A percentile compares a stretch with the other conserved stretches of the same genome.
phyloP scores from a whole-genome alignment of 73 alveolate genomes.

The Paramecium tetraurelia region DNA sequence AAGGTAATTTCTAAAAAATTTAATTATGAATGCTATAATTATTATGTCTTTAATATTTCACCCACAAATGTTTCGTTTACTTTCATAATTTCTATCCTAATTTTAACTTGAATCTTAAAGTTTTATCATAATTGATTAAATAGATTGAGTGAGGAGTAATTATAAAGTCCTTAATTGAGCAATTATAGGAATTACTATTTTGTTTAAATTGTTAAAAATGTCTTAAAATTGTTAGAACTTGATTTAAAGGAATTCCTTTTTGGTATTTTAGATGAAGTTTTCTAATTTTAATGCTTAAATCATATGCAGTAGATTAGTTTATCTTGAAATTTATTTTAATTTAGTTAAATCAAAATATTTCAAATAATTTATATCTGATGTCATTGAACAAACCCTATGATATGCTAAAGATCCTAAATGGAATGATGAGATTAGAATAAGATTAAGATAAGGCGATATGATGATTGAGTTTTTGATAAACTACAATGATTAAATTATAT shows the following conservation, averaged over 20 bases:
- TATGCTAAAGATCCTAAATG: background rate
- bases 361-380: background rate
- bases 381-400: background rate
- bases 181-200: no score
- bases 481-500: background rate
- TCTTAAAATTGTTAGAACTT: background rate
- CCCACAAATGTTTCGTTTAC: no score
- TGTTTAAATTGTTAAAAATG: no score
- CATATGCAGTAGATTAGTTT: background rate
- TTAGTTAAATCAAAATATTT: background rate
- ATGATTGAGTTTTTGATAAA: background rate
- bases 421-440: background rate
- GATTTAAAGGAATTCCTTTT: background rate
- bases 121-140: no score
- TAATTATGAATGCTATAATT: no score
- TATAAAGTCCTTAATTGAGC: no score
- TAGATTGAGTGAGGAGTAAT: no score
- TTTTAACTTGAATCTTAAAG: no score
- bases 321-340: background rate
- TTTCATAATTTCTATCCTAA: no score
- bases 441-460: background rate
- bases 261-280: background rate
- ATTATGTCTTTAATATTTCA: no score
- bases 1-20: no score
- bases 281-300: background rate